Percentiles rank a stretch among this genome's conserved stretches.
These are phyloP conservation scores for Naegleria gruberi DNA, from an alignment of 208 protist genomes.

Conservation along the genomic window DNA sequence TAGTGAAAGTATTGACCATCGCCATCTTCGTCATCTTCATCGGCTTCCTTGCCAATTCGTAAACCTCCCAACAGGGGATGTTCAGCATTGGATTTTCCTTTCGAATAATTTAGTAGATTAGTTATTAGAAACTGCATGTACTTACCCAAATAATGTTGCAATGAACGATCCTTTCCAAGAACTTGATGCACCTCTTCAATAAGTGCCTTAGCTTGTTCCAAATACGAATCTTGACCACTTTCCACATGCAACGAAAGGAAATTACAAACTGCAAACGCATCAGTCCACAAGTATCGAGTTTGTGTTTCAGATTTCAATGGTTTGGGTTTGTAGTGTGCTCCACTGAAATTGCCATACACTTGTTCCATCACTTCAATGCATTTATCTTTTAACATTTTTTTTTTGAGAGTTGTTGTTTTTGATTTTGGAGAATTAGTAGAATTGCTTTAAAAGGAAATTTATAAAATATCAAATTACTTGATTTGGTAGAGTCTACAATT, in stretches of 20 bases:
- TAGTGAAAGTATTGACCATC: slow-evolving; percentile 11
- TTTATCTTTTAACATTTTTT: not conserved
- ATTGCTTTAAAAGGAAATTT: too few relatives aligned
- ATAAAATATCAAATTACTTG: too few relatives aligned
- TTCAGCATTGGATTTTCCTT: not conserved
- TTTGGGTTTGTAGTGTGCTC: not conserved
- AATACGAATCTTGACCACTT: not conserved
- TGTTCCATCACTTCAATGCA: not conserved
- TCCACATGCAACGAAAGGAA: not conserved
- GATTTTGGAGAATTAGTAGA: too few relatives aligned
- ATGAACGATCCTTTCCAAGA: not conserved
- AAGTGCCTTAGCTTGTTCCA: not conserved
- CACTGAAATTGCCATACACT: not conserved
- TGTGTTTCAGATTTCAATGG: not conserved
- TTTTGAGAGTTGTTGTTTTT: too few relatives aligned
- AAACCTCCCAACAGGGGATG: not conserved
- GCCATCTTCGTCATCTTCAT: not conserved
- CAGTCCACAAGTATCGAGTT: not conserved
- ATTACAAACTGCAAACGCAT: not conserved
- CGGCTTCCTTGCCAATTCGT: not conserved
- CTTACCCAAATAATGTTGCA: not conserved
- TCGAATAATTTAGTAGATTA: not conserved
- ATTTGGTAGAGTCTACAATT: too few relatives aligned
- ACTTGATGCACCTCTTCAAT: not conserved
- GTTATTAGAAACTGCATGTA: not conserved